Conservation (phyloP, 2,329 filamentous ascomycete species). For the Sarocladiaceae sp. region DNA sequence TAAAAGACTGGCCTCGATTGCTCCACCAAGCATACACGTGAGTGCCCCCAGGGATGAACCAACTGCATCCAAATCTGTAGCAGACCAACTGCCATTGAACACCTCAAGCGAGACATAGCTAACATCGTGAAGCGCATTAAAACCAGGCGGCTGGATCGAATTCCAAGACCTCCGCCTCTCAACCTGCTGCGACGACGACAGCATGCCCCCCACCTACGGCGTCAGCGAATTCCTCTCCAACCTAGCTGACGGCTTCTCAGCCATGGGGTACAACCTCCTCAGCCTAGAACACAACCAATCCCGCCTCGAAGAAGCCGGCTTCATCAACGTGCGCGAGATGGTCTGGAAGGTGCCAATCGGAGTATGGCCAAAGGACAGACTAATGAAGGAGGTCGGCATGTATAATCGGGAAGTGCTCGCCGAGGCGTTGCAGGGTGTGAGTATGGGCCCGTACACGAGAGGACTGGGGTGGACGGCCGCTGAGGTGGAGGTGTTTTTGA, state of each 20-base stretch:
- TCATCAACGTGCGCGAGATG: conserved; percentile 12
- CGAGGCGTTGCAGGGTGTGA: conserved; percentile 27
- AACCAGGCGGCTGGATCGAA: conserved; percentile 44
- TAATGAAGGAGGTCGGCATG: conserved; percentile 38
- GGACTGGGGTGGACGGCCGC: conserved; percentile 27
- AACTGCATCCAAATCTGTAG: no score
- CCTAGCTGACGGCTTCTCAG: conserved; percentile 21
- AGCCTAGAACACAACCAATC: conserved; percentile 24
- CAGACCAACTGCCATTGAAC: conserved; percentile 22
- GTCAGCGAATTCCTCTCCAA: conserved; percentile 26
- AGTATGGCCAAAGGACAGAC: conserved; percentile 42
- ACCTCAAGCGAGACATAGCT: no score
- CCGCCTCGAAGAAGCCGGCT: conserved; percentile 27
- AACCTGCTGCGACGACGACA: conserved; percentile 24
- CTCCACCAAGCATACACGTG: conserved; percentile 25
- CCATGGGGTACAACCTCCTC: conserved; percentile 26
- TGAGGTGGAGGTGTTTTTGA: conserved; percentile 29
- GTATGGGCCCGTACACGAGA: conserved; percentile 29
- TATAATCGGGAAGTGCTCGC: conserved; percentile 25
- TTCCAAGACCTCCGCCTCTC: conserved; percentile 28
- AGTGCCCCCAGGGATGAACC: conserved; percentile 19
- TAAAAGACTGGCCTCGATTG: conserved; percentile 40
- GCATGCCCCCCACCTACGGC: conserved; percentile 19
- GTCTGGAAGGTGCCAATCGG: conserved; percentile 30
- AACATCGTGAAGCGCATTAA: conserved; percentile 23